Conservation (phyloP, 2,329 filamentous ascomycete species). For the Alternaria brassicae region DNA sequence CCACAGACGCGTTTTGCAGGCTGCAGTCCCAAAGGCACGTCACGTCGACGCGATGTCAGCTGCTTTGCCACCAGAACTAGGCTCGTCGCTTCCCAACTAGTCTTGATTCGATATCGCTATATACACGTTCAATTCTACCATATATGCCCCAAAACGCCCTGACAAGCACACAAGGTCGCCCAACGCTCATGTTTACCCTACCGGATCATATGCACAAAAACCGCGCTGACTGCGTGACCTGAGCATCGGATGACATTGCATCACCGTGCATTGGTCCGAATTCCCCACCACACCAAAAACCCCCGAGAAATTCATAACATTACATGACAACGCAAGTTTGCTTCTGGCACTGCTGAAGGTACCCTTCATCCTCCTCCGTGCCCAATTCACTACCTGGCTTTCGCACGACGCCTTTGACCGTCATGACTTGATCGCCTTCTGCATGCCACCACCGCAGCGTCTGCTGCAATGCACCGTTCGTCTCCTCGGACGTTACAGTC, state of each 20-base stretch:
- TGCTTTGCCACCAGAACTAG: slow-evolving; percentile 18
- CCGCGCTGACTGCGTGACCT: slow-evolving; percentile 41
- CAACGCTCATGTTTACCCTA: background rate
- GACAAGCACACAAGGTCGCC: background rate
- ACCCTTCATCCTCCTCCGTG: slow-evolving; percentile 75
- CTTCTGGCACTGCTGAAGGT: slow-evolving; percentile 69
- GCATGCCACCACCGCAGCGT: slow-evolving; percentile 91
- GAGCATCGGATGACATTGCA: slow-evolving; percentile 40
- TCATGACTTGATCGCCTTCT: slow-evolving; percentile 81
- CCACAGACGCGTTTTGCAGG: slow-evolving; percentile 23
- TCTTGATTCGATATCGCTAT: background rate
- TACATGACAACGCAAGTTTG: slow-evolving; percentile 57
- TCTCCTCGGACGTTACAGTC: slow-evolving; percentile 78
- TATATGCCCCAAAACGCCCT: background rate
- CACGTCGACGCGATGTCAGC: slow-evolving; percentile 35
- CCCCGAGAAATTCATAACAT: background rate
- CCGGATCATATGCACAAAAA: slow-evolving; percentile 16
- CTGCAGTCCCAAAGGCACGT: slow-evolving; percentile 18
- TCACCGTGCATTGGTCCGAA: slow-evolving; percentile 22
- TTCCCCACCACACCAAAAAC: slow-evolving; percentile 18
- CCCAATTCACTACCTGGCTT: slow-evolving; percentile 57
- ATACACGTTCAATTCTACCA: background rate
- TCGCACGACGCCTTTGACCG: slow-evolving; percentile 75
- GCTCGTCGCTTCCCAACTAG: slow-evolving; percentile 2
- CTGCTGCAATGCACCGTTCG: slow-evolving; percentile 74